These are phyloP conservation scores for Pholiota conissans DNA, from an alignment of 768 basidiomycete species.

Conservation along the genomic window DNA sequence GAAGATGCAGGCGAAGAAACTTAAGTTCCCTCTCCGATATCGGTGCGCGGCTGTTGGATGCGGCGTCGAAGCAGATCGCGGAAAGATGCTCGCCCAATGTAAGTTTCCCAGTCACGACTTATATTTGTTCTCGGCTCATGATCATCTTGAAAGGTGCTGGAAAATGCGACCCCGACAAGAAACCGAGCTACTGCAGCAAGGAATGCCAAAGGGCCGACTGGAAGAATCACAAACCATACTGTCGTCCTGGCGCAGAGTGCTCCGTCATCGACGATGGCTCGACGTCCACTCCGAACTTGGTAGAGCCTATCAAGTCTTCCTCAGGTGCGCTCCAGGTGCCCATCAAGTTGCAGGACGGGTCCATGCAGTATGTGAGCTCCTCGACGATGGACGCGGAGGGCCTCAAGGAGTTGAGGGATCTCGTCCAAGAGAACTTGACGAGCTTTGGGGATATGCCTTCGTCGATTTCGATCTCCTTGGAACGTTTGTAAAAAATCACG, in stretches of 20 bases:
- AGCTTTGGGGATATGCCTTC: not conserved
- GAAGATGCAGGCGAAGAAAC: conserved; percentile 24
- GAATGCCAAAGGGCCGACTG: conserved; percentile 30
- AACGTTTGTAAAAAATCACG: not conserved
- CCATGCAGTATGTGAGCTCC: conserved; percentile 21
- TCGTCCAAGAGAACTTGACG: not conserved
- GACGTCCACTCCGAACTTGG: not conserved
- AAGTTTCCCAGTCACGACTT: conserved; percentile 10
- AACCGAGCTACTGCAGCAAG: conserved; percentile 32
- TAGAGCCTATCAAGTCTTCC: conserved; percentile 1
- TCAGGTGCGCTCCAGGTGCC: conserved; percentile 25
- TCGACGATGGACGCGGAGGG: conserved; percentile 27
- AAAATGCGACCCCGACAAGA: conserved; percentile 30
- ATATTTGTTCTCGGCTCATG: not conserved
- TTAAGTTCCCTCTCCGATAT: conserved; percentile 26
- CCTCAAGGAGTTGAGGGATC: conserved; percentile 26
- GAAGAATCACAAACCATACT: conserved; percentile 37
- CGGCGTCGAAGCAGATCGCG: conserved; percentile 26
- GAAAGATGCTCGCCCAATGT: conserved; percentile 25
- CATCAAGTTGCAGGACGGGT: conserved; percentile 21
- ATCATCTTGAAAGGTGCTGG: conserved; percentile 22
- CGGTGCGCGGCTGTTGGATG: conserved; percentile 27
- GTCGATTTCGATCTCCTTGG: not conserved
- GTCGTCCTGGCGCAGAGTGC: conserved; percentile 29
- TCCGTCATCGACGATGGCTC: conserved; percentile 26